These are phyloP conservation scores for Chloranthus sessilifolius DNA, from an alignment of 164 flowering plant genomes.

Conservation along the genomic window DNA sequence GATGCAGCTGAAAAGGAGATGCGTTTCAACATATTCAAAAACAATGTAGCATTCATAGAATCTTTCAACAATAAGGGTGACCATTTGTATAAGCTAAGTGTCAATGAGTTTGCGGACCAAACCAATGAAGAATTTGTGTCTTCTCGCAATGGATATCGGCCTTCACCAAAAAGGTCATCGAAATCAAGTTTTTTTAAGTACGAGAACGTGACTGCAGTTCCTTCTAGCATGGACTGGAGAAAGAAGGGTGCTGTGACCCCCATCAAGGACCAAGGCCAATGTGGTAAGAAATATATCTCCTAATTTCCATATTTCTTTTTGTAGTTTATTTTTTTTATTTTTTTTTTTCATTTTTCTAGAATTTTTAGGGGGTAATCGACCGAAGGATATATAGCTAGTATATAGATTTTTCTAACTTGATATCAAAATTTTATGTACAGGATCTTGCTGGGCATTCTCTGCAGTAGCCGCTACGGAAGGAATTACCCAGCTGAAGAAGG, in stretches of 20 bases:
- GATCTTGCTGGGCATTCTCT: conserved; percentile 34
- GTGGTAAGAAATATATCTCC: too few relatives aligned
- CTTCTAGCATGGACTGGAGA: conserved; percentile 31
- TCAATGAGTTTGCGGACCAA: conserved; percentile 18
- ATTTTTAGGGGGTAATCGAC: too few relatives aligned
- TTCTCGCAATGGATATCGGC: too few relatives aligned
- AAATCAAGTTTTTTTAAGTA: too few relatives aligned
- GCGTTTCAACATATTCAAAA: conserved; percentile 11
- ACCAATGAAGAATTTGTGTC: conserved; percentile 23
- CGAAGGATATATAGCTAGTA: neutral
- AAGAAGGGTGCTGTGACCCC: conserved; percentile 34
- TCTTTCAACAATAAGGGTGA: conserved; percentile 13
- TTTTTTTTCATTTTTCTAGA: too few relatives aligned
- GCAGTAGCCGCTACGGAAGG: conserved; percentile 28
- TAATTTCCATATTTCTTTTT: too few relatives aligned
- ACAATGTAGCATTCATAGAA: conserved; percentile 10
- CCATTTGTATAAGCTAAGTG: conserved; percentile 6
- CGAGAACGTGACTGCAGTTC: conserved; percentile 7
- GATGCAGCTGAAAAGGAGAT: conserved; percentile 7
- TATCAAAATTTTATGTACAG: conserved; percentile 4
- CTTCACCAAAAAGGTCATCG: too few relatives aligned
- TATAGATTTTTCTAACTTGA: neutral
- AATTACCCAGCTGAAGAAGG: conserved; percentile 13
- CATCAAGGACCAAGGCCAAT: conserved; percentile 38
- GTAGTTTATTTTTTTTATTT: too few relatives aligned